Evolutionary conservation across 768 basidiomycete genomes (phyloP).

Genomic region (Tubosaeta sp.): DNA sequence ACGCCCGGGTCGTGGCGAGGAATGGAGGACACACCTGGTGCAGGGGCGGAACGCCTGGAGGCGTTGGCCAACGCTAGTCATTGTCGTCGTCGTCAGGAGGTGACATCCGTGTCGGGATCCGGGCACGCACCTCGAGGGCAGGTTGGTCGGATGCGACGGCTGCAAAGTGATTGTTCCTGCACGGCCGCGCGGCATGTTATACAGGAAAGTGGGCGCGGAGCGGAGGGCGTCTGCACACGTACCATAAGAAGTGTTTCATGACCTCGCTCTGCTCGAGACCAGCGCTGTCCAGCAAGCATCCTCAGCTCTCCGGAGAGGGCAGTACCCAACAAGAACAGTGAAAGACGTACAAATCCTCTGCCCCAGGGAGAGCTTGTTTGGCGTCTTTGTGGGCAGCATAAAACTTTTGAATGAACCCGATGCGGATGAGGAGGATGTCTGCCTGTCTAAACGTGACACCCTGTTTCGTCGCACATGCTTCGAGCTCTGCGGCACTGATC

Average conservation of each 20-base stretch:
- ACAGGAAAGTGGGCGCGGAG: background rate
- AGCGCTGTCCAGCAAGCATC: slow-evolving; percentile 37
- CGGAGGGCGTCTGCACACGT: slow-evolving; percentile 9
- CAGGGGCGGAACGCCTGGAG: slow-evolving; percentile 40
- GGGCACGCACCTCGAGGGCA: slow-evolving; percentile 47
- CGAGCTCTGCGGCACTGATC: slow-evolving; percentile 50
- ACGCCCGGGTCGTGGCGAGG: background rate
- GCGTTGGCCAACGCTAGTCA: slow-evolving; percentile 50
- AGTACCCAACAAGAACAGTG: background rate
- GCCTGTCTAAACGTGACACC: slow-evolving; percentile 55
- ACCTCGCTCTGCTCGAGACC: slow-evolving; percentile 66
- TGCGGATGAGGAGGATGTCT: slow-evolving; percentile 57
- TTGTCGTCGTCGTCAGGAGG: background rate
- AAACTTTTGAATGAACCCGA: slow-evolving; percentile 62
- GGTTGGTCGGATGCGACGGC: slow-evolving; percentile 68
- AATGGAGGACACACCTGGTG: slow-evolving; percentile 45
- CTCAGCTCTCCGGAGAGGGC: background rate
- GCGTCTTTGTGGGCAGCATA: slow-evolving; percentile 39
- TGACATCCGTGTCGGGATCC: background rate
- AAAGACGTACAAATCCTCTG: slow-evolving; percentile 49
- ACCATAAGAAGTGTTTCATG: slow-evolving; percentile 75
- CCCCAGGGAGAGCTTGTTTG: slow-evolving; percentile 38
- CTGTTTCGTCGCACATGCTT: slow-evolving; percentile 54
- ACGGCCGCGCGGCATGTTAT: background rate
- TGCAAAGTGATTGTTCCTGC: slow-evolving; percentile 70